These are phyloP conservation scores for Rubroboletus satanas DNA, from an alignment of 768 basidiomycete genomes.

Conservation along the genomic window DNA sequence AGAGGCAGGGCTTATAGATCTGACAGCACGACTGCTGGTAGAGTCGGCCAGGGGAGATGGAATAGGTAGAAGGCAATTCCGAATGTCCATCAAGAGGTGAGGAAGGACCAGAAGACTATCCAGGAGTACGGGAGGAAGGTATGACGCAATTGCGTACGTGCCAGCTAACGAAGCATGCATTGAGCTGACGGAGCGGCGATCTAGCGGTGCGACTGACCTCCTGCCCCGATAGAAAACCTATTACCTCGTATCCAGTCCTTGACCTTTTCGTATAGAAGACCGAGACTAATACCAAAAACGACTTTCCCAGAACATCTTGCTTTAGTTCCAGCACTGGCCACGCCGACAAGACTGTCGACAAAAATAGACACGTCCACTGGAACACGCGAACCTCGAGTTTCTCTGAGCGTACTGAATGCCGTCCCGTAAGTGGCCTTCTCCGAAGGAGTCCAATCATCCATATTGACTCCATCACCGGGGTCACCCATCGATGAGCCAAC, in stretches of 20 bases:
- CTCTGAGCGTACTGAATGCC: slow-evolving; percentile 54
- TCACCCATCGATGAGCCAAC: slow-evolving; percentile 32
- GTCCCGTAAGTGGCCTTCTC: slow-evolving; percentile 71
- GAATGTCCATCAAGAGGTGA: slow-evolving; percentile 55
- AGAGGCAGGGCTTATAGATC: slow-evolving; percentile 14
- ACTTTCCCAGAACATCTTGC: slow-evolving; percentile 35
- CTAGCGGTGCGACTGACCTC: slow-evolving; percentile 47
- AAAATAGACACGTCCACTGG: slow-evolving; percentile 57
- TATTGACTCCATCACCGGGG: slow-evolving; percentile 42
- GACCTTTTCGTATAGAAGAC: slow-evolving; percentile 37
- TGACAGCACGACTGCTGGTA: slow-evolving; percentile 24
- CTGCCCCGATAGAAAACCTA: slow-evolving; percentile 71
- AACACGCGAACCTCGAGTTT: slow-evolving; percentile 42
- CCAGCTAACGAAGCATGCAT: slow-evolving; percentile 42
- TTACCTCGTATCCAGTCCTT: slow-evolving; percentile 62
- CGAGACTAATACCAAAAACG: slow-evolving; percentile 44
- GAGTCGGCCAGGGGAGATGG: slow-evolving; percentile 41
- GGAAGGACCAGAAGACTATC: slow-evolving; percentile 67
- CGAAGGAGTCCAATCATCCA: slow-evolving; percentile 70
- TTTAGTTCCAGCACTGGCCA: slow-evolving; percentile 55
- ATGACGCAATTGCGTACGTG: slow-evolving; percentile 68
- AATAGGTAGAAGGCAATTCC: slow-evolving; percentile 55
- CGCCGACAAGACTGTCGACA: slow-evolving; percentile 52
- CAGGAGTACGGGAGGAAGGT: slow-evolving; percentile 61
- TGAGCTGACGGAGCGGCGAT: not conserved